Conservation (phyloP, 495 filamentous ascomycete species). For the Annulohypoxylon moriforme region DNA sequence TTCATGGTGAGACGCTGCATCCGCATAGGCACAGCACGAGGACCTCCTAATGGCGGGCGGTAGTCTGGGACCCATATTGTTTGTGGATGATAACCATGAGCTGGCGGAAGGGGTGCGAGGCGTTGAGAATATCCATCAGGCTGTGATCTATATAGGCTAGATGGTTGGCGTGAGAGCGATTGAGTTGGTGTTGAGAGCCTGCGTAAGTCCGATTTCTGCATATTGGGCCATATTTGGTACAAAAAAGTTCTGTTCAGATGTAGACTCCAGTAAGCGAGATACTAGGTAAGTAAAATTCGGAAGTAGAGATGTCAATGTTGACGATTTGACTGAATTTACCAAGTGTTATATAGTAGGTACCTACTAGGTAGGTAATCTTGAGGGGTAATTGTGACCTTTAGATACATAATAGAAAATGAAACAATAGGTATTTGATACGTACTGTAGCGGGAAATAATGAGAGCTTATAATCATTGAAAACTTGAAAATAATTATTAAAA, state of each 20-base stretch:
- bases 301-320: not conserved
- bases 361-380: too few relatives aligned
- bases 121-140: constrained; percentile 8
- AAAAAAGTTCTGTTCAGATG: not conserved
- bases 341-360: too few relatives aligned
- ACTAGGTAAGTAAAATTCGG: not conserved
- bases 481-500: too few relatives aligned
- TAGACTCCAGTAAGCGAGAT: not conserved
- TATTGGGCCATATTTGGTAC: not conserved
- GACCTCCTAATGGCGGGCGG: not conserved
- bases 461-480: too few relatives aligned
- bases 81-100: constrained; percentile 31
- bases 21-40: constrained; percentile 32
- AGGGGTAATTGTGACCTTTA: not conserved
- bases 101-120: constrained; percentile 1
- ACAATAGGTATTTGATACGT: not conserved
- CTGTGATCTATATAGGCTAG: constrained; percentile 8
- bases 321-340: not conserved
- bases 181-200: constrained; percentile 18
- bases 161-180: not conserved
- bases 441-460: too few relatives aligned
- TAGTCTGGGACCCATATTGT: constrained; percentile 17
- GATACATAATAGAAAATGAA: not conserved
- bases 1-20: constrained; percentile 26
- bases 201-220: constrained; percentile 15